These are phyloP conservation scores for Cercospora citrullina DNA, from an alignment of 2,329 filamentous ascomycete genomes.

Conservation along the genomic window DNA sequence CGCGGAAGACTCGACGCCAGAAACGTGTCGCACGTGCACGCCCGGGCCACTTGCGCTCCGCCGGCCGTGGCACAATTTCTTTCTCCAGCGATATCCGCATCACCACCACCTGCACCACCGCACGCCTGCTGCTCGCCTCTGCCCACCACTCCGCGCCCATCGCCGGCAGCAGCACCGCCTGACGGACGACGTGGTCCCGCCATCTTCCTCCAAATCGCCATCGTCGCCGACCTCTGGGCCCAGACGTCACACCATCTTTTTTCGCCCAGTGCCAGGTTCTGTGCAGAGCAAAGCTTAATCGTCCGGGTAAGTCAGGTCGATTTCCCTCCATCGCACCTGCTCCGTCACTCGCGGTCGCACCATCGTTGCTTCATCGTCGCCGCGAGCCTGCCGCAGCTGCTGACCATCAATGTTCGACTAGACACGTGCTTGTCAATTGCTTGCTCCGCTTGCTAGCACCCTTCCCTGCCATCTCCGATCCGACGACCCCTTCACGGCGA, in stretches of 20 bases:
- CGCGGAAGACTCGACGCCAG: neutral
- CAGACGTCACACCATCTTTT: slow-evolving; percentile 13
- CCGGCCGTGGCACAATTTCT: slow-evolving; percentile 8
- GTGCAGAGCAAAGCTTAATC: slow-evolving; percentile 11
- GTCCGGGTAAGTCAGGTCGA: slow-evolving; percentile 4
- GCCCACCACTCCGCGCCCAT: neutral
- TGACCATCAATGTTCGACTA: neutral
- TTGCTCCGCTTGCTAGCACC: slow-evolving; percentile 5
- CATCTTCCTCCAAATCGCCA: neutral
- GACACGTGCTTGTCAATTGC: slow-evolving; percentile 4
- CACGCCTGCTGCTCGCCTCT: neutral
- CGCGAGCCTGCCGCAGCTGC: neutral
- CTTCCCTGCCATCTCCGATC: neutral
- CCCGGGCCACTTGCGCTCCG: slow-evolving; percentile 3
- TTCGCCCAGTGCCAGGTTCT: slow-evolving; percentile 10
- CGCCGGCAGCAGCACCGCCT: neutral
- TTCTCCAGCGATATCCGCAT: slow-evolving; percentile 1
- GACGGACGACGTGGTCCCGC: neutral
- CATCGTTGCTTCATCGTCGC: slow-evolving; percentile 4
- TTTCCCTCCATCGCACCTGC: slow-evolving; percentile 7
- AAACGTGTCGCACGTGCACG: neutral
- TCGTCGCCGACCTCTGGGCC: neutral
- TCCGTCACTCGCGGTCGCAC: neutral
- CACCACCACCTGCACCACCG: slow-evolving; percentile 1
- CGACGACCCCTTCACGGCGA: slow-evolving; percentile 8